A percentile compares a stretch with the other conserved stretches of the same genome.
These are phyloP conservation scores for Chrysosporium queenslandicum DNA, from an alignment of 2,329 filamentous ascomycete genomes.

Conservation along the genomic window DNA sequence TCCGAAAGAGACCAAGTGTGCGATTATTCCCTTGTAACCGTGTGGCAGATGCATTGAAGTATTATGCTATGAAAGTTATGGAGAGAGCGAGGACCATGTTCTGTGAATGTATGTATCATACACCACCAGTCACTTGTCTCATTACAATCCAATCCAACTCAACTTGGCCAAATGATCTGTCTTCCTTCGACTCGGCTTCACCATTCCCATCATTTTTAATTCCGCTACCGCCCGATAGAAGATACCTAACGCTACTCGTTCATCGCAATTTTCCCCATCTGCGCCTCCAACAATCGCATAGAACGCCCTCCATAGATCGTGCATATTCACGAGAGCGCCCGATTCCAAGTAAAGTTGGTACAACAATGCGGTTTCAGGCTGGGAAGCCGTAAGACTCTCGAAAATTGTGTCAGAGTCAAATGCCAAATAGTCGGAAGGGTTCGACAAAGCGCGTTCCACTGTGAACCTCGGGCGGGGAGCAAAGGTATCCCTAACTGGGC, in stretches of 20 bases:
- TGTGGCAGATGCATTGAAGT: too few relatives aligned
- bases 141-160: constrained; percentile 55
- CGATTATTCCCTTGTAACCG: too few relatives aligned
- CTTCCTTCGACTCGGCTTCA: constrained; percentile 85
- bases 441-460: constrained; percentile 50
- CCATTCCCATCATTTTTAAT: constrained; percentile 70
- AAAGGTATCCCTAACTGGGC: constrained; percentile 49
- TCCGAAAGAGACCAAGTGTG: too few relatives aligned
- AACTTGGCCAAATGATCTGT: constrained; percentile 84
- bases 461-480: constrained; percentile 49
- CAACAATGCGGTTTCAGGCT: constrained; percentile 50
- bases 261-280: constrained; percentile 25
- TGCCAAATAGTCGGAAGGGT: constrained; percentile 53
- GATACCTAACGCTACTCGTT: constrained; percentile 47
- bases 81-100: too few relatives aligned
- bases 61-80: too few relatives aligned
- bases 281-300: constrained; percentile 41
- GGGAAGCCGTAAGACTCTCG: constrained; percentile 40
- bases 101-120: too few relatives aligned
- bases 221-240: constrained; percentile 85
- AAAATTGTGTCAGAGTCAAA: constrained; percentile 29
- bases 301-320: constrained; percentile 54
- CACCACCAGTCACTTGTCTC: neutral
- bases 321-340: constrained; percentile 50
- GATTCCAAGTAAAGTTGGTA: constrained; percentile 56